Conservation (phyloP, 2,329 filamentous ascomycete genomes). For the Pestalotiopsis sp. region DNA sequence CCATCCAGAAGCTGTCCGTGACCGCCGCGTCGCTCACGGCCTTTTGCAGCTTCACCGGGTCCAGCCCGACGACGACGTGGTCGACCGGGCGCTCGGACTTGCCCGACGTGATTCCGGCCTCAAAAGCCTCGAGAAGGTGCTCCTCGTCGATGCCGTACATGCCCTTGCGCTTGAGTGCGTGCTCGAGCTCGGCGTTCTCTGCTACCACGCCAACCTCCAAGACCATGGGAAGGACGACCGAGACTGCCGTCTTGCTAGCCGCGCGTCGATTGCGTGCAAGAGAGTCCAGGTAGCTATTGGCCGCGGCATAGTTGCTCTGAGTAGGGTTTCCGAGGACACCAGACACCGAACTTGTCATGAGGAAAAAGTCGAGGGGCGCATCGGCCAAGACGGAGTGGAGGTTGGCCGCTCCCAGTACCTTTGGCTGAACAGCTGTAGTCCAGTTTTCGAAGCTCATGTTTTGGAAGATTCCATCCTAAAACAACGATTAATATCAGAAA, state of each 20-base stretch:
- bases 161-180: conserved; percentile 25
- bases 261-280: conserved; percentile 17
- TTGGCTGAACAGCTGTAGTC: conserved; percentile 1
- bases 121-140: conserved; percentile 27
- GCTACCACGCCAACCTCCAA: conserved; percentile 25
- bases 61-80: conserved; percentile 19
- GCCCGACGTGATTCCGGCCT: conserved; percentile 7
- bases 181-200: conserved; percentile 24
- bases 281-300: conserved; percentile 31
- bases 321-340: conserved; percentile 23
- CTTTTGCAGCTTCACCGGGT: conserved; percentile 20
- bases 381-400: background rate
- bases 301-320: conserved; percentile 33
- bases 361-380: conserved; percentile 10
- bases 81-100: background rate
- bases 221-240: conserved; percentile 23
- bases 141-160: conserved; percentile 33
- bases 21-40: conserved; percentile 16
- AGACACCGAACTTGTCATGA: conserved; percentile 21
- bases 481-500: too few species aligned
- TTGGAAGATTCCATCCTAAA: background rate
- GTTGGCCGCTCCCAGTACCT: conserved; percentile 4
- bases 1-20: conserved; percentile 23
- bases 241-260: background rate
- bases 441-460: conserved; percentile 7